phyloP scores from a whole-genome alignment of 2,329 filamentous ascomycete genomes.

The Exophiala sp. region DNA sequence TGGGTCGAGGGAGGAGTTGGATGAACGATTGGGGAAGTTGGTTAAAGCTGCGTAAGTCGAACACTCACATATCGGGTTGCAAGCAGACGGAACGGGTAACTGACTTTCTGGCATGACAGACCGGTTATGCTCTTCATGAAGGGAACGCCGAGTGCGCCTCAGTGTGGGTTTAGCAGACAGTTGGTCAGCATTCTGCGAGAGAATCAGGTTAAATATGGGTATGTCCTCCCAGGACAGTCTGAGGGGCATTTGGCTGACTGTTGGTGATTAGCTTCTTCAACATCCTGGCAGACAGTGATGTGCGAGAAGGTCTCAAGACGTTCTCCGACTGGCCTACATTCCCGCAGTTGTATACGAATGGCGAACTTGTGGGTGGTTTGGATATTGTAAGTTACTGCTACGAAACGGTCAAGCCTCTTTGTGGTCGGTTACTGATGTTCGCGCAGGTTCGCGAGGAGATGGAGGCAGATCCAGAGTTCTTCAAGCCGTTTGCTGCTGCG shows the following conservation, averaged over 20 bases:
- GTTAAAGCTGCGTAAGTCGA: constrained; percentile 77
- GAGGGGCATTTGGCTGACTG: neutral
- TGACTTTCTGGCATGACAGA: constrained; percentile 7
- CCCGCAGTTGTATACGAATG: constrained; percentile 87
- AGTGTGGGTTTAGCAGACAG: constrained; percentile 91
- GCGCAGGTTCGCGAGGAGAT: constrained; percentile 88
- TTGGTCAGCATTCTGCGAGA: constrained; percentile 82
- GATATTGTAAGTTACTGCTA: constrained; percentile 73
- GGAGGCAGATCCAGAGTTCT: constrained; percentile 75
- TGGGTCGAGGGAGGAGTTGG: constrained; percentile 76
- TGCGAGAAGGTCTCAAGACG: constrained; percentile 92
- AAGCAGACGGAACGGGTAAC: neutral
- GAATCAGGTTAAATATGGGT: constrained; percentile 80
- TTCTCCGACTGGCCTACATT: constrained; percentile 99
- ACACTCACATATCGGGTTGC: neutral
- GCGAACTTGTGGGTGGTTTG: constrained; percentile 85
- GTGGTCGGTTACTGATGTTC: constrained; percentile 24
- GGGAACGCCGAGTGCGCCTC: constrained; percentile 80
- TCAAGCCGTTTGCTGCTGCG: constrained; percentile 64
- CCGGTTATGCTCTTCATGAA: constrained; percentile 99
- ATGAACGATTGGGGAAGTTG: constrained; percentile 73
- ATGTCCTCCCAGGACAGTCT: constrained; percentile 1
- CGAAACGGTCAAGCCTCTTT: neutral
- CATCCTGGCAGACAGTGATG: constrained; percentile 94
- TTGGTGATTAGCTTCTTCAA: constrained; percentile 74